phyloP scores from a whole-genome alignment of 108 stramenopile genomes.

The Pseudonitzschia multiseries region DNA sequence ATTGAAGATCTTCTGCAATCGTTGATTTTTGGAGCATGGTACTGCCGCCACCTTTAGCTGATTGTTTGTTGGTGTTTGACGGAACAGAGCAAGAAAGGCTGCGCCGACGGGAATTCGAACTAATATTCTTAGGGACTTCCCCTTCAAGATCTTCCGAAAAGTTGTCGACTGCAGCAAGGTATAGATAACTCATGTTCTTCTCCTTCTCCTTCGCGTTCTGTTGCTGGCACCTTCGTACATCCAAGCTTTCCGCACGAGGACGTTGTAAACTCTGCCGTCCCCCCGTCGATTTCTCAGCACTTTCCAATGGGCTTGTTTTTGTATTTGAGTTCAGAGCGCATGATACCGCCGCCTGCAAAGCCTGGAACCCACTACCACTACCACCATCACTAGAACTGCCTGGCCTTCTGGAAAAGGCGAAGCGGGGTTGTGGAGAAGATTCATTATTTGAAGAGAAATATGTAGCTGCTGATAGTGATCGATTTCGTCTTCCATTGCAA shows the following conservation, averaged over 20 bases:
- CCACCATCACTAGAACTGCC: conserved; percentile 1
- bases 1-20: conserved; percentile 34
- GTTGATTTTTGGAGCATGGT: conserved; percentile 27
- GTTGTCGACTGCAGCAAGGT: conserved; percentile 21
- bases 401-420: conserved; percentile 20
- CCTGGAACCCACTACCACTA: conserved; percentile 15
- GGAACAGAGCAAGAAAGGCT: conserved; percentile 32
- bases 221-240: conserved; percentile 16
- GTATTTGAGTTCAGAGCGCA: conserved; percentile 9
- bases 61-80: neutral
- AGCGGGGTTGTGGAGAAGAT: conserved; percentile 7
- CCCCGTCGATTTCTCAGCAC: neutral
- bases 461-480: neutral
- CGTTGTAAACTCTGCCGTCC: neutral
- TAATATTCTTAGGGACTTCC: neutral
- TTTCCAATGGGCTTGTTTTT: too few species aligned
- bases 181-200: conserved; percentile 20
- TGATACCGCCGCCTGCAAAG: conserved; percentile 14
- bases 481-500: neutral
- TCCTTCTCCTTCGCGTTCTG: conserved; percentile 11
- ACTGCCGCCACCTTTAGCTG: conserved; percentile 10
- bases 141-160: conserved; percentile 6
- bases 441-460: conserved; percentile 1
- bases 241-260: conserved; percentile 35
- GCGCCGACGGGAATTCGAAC: conserved; percentile 14